Conservation (phyloP, 164 flowering plant genomes). For the Paratinospora sagittata region DNA sequence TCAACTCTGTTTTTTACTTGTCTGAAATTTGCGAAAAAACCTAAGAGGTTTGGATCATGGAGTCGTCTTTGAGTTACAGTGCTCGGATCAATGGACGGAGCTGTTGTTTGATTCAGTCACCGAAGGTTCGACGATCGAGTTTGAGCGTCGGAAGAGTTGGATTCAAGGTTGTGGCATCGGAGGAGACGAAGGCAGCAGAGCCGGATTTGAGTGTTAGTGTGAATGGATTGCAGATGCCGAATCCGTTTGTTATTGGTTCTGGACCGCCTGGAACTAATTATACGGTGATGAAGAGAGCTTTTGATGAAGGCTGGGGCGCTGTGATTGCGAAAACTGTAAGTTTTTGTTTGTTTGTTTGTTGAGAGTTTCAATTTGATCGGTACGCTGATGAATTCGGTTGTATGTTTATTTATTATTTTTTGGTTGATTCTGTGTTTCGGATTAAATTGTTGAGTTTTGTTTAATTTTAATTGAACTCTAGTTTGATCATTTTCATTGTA, state of each 20-base stretch:
- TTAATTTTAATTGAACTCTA: neutral
- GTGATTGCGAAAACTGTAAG: slow-evolving; percentile 96
- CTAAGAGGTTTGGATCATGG: slow-evolving; percentile 6
- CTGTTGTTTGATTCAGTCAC: neutral
- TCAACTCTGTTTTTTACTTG: neutral
- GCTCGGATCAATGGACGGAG: slow-evolving; percentile 14
- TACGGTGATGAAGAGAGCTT: slow-evolving; percentile 95
- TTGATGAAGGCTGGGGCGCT: slow-evolving; percentile 99
- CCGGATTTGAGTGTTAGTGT: slow-evolving; percentile 94
- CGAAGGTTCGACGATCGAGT: slow-evolving; percentile 9
- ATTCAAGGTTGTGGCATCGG: slow-evolving; percentile 41
- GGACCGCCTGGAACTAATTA: slow-evolving; percentile 99
- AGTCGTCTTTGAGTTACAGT: slow-evolving; percentile 10
- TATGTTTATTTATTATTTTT: no score
- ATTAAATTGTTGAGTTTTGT: neutral
- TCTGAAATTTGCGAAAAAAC: neutral
- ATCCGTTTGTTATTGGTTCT: slow-evolving; percentile 96
- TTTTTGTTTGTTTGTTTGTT: neutral
- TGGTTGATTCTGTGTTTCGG: neutral
- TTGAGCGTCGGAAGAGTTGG: slow-evolving; percentile 31
- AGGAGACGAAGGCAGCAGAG: slow-evolving; percentile 28
- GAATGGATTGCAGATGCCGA: slow-evolving; percentile 87
- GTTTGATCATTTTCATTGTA: neutral
- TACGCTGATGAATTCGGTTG: neutral
- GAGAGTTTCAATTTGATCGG: neutral